Percentiles rank a stretch among this genome's conserved stretches.
These are phyloP conservation scores for Neofusicoccum umdonicola DNA, from an alignment of 2,329 filamentous ascomycete genomes.

Conservation along the genomic window DNA sequence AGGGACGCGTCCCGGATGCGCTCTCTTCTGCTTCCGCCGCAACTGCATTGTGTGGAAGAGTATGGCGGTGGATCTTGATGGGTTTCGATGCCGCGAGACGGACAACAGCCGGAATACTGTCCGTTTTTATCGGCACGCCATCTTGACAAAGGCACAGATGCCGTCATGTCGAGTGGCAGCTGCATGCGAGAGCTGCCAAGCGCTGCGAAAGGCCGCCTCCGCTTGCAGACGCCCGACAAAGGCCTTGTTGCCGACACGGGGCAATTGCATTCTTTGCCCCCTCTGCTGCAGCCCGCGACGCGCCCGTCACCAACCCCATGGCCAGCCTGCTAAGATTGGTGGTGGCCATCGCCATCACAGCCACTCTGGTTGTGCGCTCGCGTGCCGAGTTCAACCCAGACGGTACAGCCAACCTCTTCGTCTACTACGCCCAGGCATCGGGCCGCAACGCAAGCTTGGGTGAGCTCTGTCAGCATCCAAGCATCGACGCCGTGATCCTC, in stretches of 20 bases:
- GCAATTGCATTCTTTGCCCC: background rate
- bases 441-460: background rate
- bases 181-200: background rate
- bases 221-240: background rate
- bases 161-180: background rate
- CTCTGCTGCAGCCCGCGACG: background rate
- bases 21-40: background rate
- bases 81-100: no score
- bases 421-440: slow-evolving; percentile 9
- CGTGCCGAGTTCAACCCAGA: background rate
- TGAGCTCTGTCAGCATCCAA: background rate
- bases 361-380: background rate
- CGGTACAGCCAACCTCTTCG: background rate
- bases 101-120: background rate
- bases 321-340: background rate
- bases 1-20: background rate
- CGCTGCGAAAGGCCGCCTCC: background rate
- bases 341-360: background rate
- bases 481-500: slow-evolving; percentile 6
- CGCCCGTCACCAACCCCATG: background rate
- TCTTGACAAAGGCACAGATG: background rate
- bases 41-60: background rate
- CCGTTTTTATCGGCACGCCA: background rate
- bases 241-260: background rate
- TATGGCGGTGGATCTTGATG: no score